Percentiles rank a stretch among this genome's conserved stretches.
Conservation (phyloP, 192 early-diverging fungal genomes). For the Gaertneriomyces sp. region DNA sequence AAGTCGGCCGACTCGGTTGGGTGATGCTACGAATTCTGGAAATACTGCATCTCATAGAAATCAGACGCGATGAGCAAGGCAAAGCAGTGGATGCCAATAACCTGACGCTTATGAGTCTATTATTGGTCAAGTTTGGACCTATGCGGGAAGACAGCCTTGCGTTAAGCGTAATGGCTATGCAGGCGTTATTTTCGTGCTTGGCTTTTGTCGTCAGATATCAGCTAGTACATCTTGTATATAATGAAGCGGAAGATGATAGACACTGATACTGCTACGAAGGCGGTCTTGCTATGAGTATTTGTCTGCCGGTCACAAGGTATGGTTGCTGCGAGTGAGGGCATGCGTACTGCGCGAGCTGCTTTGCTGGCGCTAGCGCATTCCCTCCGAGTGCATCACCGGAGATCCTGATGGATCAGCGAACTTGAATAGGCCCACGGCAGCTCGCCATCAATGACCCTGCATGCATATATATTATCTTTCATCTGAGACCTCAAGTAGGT, state of each 20-base stretch:
- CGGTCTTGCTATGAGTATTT: too few relatives aligned
- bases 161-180: constrained; percentile 60
- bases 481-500: too few relatives aligned
- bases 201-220: constrained; percentile 81
- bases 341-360: too few relatives aligned
- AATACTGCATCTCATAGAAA: constrained; percentile 47
- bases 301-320: too few relatives aligned
- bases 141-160: constrained; percentile 59
- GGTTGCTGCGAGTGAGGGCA: too few relatives aligned
- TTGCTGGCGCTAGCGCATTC: too few relatives aligned
- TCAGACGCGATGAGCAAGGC: constrained; percentile 49
- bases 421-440: too few relatives aligned
- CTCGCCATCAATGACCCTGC: too few relatives aligned
- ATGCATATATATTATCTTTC: too few relatives aligned
- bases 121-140: constrained; percentile 75
- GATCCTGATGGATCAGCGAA: too few relatives aligned
- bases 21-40: constrained; percentile 54
- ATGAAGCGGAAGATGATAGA: constrained; percentile 23
- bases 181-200: constrained; percentile 60
- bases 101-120: constrained; percentile 86
- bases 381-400: too few relatives aligned
- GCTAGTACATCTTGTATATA: constrained; percentile 79
- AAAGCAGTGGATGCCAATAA: constrained; percentile 71
- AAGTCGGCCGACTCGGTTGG: constrained; percentile 47
- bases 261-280: too few relatives aligned